Evolutionary conservation across 805 yeast species (phyloP), one percentile per base, ranked within the genome.

Genomic region (Metschnikowia cerradonensis): DNA sequence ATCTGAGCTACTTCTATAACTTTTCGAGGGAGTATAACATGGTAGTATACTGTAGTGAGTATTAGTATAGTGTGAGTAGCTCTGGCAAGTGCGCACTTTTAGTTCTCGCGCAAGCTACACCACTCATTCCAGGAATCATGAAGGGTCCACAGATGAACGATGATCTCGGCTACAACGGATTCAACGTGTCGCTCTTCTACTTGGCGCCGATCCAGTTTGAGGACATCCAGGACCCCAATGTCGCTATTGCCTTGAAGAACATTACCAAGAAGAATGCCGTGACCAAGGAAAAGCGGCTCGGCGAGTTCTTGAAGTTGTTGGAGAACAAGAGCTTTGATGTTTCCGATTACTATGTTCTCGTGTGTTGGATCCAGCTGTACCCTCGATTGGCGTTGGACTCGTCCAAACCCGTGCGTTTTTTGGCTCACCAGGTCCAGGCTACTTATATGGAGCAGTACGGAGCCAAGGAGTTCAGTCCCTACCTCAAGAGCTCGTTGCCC

Each of bases 211-310:
- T 96, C 1, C 92, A 89, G 57, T 59, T 65, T 3, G 59, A 63
- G 13, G 40, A 47, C 5, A 52, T 73, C 23, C 34, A 51, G 11
- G 65, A 66, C 44, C 81, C 87, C 7, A 77, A 77, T 42, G 65
- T 86, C 50, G 78, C 79, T 40, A 71, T 90, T 10, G 72, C 83
- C n/a, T 86, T 90, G 72, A 90, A 87, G 63, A 81, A 87, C 8
- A 66, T 91, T 45, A 64, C 86, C 64, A 91, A 90, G 66, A 81
- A 86, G 61, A 96, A 90, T 60, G 78, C 84, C 6, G 83, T 82
- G n/a, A 92, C 98, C 0, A 87, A 84, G 61, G 96, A 89, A 58
- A 88, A 85, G 62, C 90, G 94, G 1, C 70, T 90, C 23, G 63
- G 57, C 5, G 95, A 87, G 39, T 60, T 73, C 41, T 50, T 62